phyloP scores from a whole-genome alignment of 1,284 basidiomycete genomes.

The Moesziomyces sp. region DNA sequence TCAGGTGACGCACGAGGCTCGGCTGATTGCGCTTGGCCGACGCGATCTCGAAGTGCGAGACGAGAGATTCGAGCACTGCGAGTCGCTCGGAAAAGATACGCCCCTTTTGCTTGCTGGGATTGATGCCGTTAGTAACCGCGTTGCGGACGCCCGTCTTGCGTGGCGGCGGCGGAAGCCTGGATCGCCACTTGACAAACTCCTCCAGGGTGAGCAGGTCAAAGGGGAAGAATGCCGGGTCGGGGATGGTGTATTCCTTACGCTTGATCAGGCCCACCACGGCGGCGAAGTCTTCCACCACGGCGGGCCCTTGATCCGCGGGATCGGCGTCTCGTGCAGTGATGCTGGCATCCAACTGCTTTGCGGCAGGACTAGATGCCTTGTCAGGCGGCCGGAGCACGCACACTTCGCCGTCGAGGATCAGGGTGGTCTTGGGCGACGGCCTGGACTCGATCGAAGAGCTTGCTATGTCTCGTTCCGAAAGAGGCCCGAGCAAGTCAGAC shows the following conservation, averaged over 20 bases:
- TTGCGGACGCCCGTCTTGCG: not conserved
- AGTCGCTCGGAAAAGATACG: conserved; percentile 36
- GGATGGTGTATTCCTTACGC: conserved; percentile 27
- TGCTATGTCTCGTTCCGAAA: not conserved
- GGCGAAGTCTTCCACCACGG: conserved; percentile 51
- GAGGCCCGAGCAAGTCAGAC: conserved; percentile 5
- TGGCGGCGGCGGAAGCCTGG: not conserved
- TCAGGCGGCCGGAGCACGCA: conserved; percentile 41
- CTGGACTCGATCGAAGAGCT: not conserved
- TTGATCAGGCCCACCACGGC: conserved; percentile 41
- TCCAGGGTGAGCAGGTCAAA: conserved; percentile 53
- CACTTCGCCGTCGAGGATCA: conserved; percentile 59
- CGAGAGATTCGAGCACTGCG: conserved; percentile 16
- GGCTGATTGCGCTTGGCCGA: conserved; percentile 4
- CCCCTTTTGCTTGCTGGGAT: not conserved
- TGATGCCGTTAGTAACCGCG: not conserved
- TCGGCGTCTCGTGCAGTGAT: not conserved
- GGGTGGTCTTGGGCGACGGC: conserved; percentile 7
- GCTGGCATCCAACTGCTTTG: conserved; percentile 18
- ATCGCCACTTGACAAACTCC: conserved; percentile 48
- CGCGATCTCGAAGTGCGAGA: conserved; percentile 20
- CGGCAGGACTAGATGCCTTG: conserved; percentile 27
- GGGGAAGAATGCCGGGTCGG: conserved; percentile 45
- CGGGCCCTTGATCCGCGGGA: conserved; percentile 1
- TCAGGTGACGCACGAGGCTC: conserved; percentile 31